A percentile compares a stretch with the other conserved stretches of the same genome.
These are phyloP conservation scores for Chlorociboria aeruginascens DNA, from an alignment of 495 filamentous ascomycete species.

Conservation along the genomic window DNA sequence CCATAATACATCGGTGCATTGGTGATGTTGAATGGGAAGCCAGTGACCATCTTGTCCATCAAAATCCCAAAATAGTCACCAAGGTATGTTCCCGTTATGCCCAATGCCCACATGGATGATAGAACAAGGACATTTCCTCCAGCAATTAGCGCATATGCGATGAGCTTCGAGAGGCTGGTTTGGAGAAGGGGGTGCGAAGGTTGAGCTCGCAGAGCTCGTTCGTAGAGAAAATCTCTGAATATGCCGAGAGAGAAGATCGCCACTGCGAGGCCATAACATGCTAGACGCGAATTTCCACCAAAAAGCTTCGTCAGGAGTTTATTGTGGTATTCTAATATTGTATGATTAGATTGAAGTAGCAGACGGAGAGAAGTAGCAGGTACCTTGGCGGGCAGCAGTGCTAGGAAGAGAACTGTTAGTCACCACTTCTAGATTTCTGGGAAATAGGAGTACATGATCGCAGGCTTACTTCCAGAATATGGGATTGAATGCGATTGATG, in stretches of 20 bases:
- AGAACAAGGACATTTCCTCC: constrained; percentile 77
- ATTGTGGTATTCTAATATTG: constrained; percentile 74
- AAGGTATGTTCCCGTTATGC: constrained; percentile 90
- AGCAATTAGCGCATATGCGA: constrained; percentile 58
- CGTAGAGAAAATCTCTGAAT: constrained; percentile 67
- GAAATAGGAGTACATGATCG: neutral
- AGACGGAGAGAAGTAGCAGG: neutral
- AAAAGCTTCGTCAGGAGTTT: constrained; percentile 81
- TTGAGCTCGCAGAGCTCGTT: constrained; percentile 65
- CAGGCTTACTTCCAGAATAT: constrained; percentile 64
- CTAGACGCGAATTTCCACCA: constrained; percentile 62
- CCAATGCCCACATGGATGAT: constrained; percentile 81
- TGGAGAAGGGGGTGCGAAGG: constrained; percentile 57
- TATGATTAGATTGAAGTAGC: constrained; percentile 1
- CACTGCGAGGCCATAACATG: constrained; percentile 80
- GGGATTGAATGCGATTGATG: constrained; percentile 62
- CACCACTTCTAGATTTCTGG: neutral
- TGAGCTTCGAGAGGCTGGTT: constrained; percentile 32
- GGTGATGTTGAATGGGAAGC: constrained; percentile 91
- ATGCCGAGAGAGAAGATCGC: constrained; percentile 88
- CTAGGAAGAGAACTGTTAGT: constrained; percentile 23
- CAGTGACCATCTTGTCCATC: constrained; percentile 86
- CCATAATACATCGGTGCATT: constrained; percentile 96
- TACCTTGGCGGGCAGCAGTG: constrained; percentile 57
- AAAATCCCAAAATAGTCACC: constrained; percentile 98